A percentile compares a stretch with the other conserved stretches of the same genome.
Conservation (phyloP, 1,284 basidiomycete genomes). For the Marasmius sp. region DNA sequence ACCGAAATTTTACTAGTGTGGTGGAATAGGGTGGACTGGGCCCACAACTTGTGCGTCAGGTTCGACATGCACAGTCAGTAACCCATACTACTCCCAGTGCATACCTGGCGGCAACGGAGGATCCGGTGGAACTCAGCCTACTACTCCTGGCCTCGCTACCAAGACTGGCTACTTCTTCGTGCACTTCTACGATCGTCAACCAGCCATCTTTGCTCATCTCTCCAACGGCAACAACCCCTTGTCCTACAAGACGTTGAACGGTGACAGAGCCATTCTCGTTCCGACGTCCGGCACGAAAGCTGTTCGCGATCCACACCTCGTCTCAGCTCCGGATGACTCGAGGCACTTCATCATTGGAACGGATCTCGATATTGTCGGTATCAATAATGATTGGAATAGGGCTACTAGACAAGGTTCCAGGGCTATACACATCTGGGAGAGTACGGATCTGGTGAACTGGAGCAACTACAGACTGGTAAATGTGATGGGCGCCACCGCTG, state of each 20-base stretch:
- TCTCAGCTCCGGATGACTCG: slow-evolving; percentile 12
- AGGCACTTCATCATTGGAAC: slow-evolving; percentile 16
- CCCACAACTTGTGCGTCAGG: slow-evolving; percentile 47
- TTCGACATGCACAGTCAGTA: slow-evolving; percentile 46
- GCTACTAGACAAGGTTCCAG: slow-evolving; percentile 6
- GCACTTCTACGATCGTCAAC: slow-evolving; percentile 9
- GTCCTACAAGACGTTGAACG: slow-evolving; percentile 10
- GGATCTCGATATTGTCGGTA: slow-evolving; percentile 11
- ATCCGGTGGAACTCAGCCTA: slow-evolving; percentile 19
- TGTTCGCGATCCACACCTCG: slow-evolving; percentile 13
- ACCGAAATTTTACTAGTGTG: slow-evolving; percentile 33
- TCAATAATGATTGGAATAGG: slow-evolving; percentile 8
- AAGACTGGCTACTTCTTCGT: slow-evolving; percentile 1
- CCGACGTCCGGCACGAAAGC: slow-evolving; percentile 12
- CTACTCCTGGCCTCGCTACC: slow-evolving; percentile 9
- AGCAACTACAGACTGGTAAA: slow-evolving; percentile 7
- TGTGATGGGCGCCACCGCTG: slow-evolving; percentile 10
- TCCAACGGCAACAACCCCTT: slow-evolving; percentile 13
- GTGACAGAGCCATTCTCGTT: slow-evolving; percentile 12
- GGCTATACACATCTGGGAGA: slow-evolving; percentile 15
- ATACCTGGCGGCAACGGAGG: slow-evolving; percentile 39
- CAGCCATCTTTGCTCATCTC: slow-evolving; percentile 11
- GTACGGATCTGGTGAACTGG: slow-evolving; percentile 14
- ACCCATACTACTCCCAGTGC: slow-evolving; percentile 52
- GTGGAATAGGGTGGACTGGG: slow-evolving; percentile 50